Evolutionary conservation across 257 asterid species (phyloP).

Genomic region (Coffea canephora): DNA sequence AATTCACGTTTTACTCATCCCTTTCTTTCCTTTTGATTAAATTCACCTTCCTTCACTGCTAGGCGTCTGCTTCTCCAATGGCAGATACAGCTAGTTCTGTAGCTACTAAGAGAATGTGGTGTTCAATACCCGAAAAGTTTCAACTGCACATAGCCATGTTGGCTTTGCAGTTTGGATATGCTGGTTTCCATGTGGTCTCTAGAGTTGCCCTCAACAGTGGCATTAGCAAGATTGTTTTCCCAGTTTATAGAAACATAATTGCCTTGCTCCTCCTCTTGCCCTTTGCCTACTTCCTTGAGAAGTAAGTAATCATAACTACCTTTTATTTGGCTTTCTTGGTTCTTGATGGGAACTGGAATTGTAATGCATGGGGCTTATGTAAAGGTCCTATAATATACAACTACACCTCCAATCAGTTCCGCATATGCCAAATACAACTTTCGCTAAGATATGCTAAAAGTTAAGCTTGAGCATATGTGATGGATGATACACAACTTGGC

Average conservation of each 20-base stretch:
- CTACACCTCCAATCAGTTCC: not conserved
- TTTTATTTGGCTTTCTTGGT: not conserved
- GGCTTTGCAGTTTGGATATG: constrained; percentile 90
- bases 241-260: constrained; percentile 88
- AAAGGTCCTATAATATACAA: not conserved
- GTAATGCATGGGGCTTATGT: not conserved
- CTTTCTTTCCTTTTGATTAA: not conserved
- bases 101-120: constrained; percentile 43
- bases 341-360: not conserved
- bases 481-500: not conserved
- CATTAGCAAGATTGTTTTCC: constrained; percentile 94
- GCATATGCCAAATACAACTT: no score
- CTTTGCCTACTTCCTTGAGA: constrained; percentile 93
- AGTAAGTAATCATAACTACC: constrained; percentile 33
- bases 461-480: not conserved
- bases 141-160: constrained; percentile 91
- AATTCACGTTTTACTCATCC: not conserved
- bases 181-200: constrained; percentile 96
- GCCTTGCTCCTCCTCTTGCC: constrained; percentile 90
- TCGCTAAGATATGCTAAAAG: not conserved
- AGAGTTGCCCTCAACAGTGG: constrained; percentile 98
- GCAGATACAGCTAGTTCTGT: constrained; percentile 58
- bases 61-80: constrained; percentile 31
- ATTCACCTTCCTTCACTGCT: not conserved
- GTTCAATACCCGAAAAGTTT: constrained; percentile 73